Base-by-base conservation (phyloP, 2,329 filamentous ascomycete species). In the Berkeleyomyces rouxiae region DNA sequence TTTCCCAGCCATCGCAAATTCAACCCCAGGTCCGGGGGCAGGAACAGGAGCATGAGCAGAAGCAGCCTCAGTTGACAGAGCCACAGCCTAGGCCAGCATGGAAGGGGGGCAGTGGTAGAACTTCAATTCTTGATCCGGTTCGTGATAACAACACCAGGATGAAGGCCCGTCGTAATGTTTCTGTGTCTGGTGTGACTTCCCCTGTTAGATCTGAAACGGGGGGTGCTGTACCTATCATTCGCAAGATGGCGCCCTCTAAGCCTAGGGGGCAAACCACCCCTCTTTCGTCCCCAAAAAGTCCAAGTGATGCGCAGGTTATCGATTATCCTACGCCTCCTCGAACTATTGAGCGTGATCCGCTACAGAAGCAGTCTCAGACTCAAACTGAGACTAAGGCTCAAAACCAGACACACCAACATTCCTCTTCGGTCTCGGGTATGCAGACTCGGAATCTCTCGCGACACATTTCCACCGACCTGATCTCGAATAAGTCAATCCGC, bases 51-150 rank as follows among this genome's bases (percentile, higher is more conserved):
- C 55, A 47, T 10, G 36, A 58, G 11, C 9, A 42, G 49, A 40
- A 36, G 7, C 13, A 55, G 6, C n/a, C 55, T 9, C 23, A 3
- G 6, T 2, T 16, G 51, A 23, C 51, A 23, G 33, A 23, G 36
- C 16, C 37, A 61, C 75, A 78, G 36, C 75, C 69, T 60, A 76
- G 78, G 31, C 82, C 83, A 4, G 78, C 83, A 63, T 90, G 87
- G 87, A 85, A 84, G 68, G 87, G 87, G 16, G 82, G 83, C 44
- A 89, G 84, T 70, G 87, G 87, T 37, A 81, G 87, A 66, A 78
- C 79, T 49, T 76, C 80, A 43, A 77, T 88, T 63, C 79, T 87
- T 42, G 78, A 79, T 53, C 83, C 86, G 3, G 79, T 88, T 44
- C 79, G 76, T 68, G 85, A 88, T 69, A 81, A 23, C 7, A 43